Evolutionary conservation across 2,329 filamentous ascomycete species (phyloP), one percentile per base, ranked within the genome.

Genomic region (Fusarium sp.): DNA sequence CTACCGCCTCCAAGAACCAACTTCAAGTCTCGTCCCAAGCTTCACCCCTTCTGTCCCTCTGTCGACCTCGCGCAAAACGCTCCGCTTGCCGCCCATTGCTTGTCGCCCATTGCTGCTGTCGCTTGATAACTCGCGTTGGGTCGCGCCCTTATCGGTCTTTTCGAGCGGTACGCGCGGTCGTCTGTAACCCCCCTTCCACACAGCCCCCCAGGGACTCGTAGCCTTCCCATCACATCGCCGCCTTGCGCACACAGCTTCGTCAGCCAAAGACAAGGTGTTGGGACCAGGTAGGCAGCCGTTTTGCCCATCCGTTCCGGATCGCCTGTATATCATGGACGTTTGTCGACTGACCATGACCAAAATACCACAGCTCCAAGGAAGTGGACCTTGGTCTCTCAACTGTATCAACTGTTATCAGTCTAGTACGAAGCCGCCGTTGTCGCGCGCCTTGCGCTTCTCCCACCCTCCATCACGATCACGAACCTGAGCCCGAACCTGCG

Each of bases 111-210:
- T 67, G 60, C 48, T 60, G 41, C 70, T 67, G 56, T 70, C 67
- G 62, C 67, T 57, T 58, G 31, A 29, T 65, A 37, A 41, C 64
- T 64, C 70, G 70, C 67, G 24, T 39, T 24, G 16, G 13, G 13
- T 58, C 33, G 29, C 29, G 41, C 63, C 63, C 65, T 65, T 67
- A 66, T 60, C 65, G 65, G 43, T 66, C 73, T 77, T 77, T 78
- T 73, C 68, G 61, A 76, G 80, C 80, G 81, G 77, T 74, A 82
- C 78, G 76, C 80, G 79, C 80, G 80, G 81, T 77, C 75, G 74
- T 68, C 67, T 72, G 71, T 45, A 68, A 69, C 66, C 72, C 69
- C 78, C 78, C 65, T 74, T 72, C 56, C 64, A 65, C 66, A 71
- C 72, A 76, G 70, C 65, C 68, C 74, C 63, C 69, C 41, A 71